Evolutionary conservation across 2,329 filamentous ascomycete species (phyloP).

Genomic region (Pochonia chlamydosporia): DNA sequence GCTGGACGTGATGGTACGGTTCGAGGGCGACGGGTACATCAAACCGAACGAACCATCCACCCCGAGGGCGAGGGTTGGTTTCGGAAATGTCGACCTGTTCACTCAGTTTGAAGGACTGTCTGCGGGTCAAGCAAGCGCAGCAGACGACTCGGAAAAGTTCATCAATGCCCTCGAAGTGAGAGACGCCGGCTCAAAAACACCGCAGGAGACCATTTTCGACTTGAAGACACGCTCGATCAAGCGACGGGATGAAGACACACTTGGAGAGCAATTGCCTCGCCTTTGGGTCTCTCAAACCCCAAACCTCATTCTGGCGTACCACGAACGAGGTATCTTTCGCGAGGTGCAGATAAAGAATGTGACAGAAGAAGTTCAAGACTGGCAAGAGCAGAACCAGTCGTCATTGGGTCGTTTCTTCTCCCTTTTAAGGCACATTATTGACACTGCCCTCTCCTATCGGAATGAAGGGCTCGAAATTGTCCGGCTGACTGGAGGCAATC

Average conservation of each 20-base stretch:
- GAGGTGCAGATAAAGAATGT: constrained; percentile 29
- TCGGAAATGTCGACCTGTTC: background rate
- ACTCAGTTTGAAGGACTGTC: background rate
- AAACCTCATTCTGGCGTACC: constrained; percentile 36
- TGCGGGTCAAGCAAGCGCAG: no score
- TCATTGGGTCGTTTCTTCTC: constrained; percentile 22
- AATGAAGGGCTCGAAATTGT: constrained; percentile 20
- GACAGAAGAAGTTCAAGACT: constrained; percentile 21
- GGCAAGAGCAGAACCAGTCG: constrained; percentile 28
- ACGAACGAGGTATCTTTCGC: constrained; percentile 27
- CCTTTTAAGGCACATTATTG: constrained; percentile 16
- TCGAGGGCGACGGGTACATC: constrained; percentile 23
- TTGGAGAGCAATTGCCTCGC: constrained; percentile 32
- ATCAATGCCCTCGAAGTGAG: background rate
- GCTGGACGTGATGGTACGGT: constrained; percentile 20
- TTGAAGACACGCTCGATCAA: constrained; percentile 35
- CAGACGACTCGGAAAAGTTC: background rate
- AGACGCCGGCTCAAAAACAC: constrained; percentile 16
- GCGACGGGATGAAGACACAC: constrained; percentile 20
- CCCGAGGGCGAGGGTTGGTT: background rate
- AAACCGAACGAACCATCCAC: background rate
- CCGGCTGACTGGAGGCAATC: constrained; percentile 2
- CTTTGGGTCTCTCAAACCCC: constrained; percentile 35
- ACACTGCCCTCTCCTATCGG: constrained; percentile 4
- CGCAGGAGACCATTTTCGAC: constrained; percentile 32